Evolutionary conservation across 768 basidiomycete genomes (phyloP).

Genomic region (Tulasnella sp.): DNA sequence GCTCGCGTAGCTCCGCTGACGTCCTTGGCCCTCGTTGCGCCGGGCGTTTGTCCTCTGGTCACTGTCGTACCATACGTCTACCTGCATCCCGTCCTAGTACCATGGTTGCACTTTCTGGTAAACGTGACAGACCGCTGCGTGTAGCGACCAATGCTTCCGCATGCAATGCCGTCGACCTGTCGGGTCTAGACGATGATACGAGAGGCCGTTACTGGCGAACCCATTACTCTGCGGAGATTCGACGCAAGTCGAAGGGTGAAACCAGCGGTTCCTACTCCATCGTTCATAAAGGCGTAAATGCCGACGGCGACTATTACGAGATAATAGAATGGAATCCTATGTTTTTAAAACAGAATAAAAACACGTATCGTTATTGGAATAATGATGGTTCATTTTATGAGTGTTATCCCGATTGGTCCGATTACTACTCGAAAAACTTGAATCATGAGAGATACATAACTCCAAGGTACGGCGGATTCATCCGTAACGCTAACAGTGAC

Average conservation of each 20-base stretch:
- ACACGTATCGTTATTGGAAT: constrained; percentile 1
- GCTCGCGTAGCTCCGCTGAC: not conserved
- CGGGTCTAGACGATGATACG: not conserved
- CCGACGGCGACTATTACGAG: not conserved
- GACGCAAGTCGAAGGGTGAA: not conserved
- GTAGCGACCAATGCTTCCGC: not conserved
- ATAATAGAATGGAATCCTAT: not conserved
- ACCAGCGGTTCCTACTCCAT: not conserved
- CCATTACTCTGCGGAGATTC: not conserved
- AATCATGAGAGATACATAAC: not conserved
- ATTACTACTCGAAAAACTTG: not conserved
- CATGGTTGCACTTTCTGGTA: not conserved
- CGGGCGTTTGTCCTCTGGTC: not conserved
- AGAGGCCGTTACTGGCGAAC: not conserved
- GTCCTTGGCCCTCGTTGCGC: not conserved
- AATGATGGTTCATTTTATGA: not conserved
- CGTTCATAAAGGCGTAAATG: not conserved
- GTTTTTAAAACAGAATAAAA: constrained; percentile 3
- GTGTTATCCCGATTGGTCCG: not conserved
- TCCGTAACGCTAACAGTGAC: not conserved
- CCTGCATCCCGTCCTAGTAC: not conserved
- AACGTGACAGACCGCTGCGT: not conserved
- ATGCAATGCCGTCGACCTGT: not conserved
- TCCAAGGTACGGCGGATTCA: not conserved
- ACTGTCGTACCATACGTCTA: not conserved